phyloP scores from a whole-genome alignment of 139 green algal genomes.

The Desmodesmus armatus region DNA sequence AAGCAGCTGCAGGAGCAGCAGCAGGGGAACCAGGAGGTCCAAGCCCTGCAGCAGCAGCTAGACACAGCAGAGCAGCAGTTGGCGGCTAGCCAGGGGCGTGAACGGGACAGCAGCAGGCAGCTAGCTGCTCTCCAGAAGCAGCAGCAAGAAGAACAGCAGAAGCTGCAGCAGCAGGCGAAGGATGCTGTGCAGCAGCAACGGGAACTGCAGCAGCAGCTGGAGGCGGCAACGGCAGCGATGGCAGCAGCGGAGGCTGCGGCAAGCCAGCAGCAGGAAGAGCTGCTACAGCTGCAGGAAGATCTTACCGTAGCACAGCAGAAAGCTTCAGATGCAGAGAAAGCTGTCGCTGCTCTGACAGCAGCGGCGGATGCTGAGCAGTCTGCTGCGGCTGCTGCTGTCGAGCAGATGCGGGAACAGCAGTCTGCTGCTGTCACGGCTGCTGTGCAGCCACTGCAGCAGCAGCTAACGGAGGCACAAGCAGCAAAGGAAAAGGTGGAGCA shows the following conservation, averaged over 20 bases:
- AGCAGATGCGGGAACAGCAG: not conserved
- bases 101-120: not conserved
- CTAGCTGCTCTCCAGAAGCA: not conserved
- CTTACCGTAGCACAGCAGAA: not conserved
- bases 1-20: slow-evolving; percentile 38
- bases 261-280: not conserved
- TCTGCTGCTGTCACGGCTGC: no score
- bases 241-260: not conserved
- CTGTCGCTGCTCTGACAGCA: not conserved
- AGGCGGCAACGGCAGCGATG: not conserved
- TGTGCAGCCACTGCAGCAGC: not conserved
- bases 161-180: not conserved
- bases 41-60: slow-evolving; percentile 21
- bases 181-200: not conserved
- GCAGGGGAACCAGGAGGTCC: slow-evolving; percentile 23
- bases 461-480: not conserved
- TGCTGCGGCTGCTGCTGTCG: not conserved
- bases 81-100: not conserved
- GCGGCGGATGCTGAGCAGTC: not conserved
- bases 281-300: not conserved
- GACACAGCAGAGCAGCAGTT: slow-evolving; percentile 8
- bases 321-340: not conserved
- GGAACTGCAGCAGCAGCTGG: slow-evolving; percentile 3
- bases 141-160: slow-evolving; percentile 8
- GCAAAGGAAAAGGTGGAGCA: not conserved